Base-by-base conservation (phyloP, 2,329 filamentous ascomycete genomes). In the Penicillium sp. region DNA sequence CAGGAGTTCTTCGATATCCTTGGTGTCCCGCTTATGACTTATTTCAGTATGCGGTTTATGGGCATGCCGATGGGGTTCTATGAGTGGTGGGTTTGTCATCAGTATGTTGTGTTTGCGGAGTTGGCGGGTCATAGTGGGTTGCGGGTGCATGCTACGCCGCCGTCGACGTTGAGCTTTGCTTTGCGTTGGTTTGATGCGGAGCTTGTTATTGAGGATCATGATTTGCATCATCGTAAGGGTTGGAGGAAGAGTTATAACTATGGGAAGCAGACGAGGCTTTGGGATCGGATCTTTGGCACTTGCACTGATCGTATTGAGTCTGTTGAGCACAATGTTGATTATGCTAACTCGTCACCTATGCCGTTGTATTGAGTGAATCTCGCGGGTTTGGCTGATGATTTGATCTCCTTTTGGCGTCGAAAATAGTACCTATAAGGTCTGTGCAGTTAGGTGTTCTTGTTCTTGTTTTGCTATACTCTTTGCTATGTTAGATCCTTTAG, bases 191-290 rank as follows among this genome's bases (percentile, higher is more conserved):
- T 61, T 29, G 45, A 59, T 29, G 59, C 57, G 5, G 60, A 62
- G 42, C 53, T 62, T 10, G 57, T 62, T 13, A 59, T 62, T 38
- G 60, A 62, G 34, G 60, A 62, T 37, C 60, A 62, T 38, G 58
- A 62, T 44, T 40, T 62, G 38, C 60, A 62, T 44, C 60, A 62
- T 45, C 58, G 60, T 10, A 61, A 61, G 52, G 60, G 60, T 2
- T 61, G 58, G 60, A 61, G 57, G 52, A 60, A 60, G 52, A 60
- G 57, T 33, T 51, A 61, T 39, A 62, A 62, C 26, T 61, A 61
- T 37, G 59, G 59, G 26, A 61, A 62, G 46, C 58, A 62, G 51
- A 62, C 60, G 7, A 53, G 60, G 35, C 53, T 62, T 28, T 62
- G 60, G 58, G 60, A 62, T 41, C 56, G 58, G 7, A 45, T 62